A percentile compares a stretch with the other conserved stretches of the same genome.
phyloP scores from a whole-genome alignment of 306 rosid species.

The Prunus campanulata region DNA sequence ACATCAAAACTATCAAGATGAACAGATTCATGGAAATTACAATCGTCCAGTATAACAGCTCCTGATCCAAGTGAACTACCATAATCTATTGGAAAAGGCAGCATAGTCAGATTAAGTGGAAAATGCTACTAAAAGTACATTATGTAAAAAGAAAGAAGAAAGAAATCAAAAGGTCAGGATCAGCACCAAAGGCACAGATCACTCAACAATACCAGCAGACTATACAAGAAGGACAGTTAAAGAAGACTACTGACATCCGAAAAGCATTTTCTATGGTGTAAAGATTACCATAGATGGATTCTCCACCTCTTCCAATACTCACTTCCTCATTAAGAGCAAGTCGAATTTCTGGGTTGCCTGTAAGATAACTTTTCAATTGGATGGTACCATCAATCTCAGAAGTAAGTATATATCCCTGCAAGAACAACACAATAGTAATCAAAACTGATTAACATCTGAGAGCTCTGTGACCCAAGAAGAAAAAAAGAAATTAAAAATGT shows the following conservation, averaged over 20 bases:
- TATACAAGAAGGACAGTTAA: background rate
- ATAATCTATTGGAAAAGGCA: conserved; percentile 55
- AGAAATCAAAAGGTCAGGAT: background rate
- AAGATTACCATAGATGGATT: conserved; percentile 40
- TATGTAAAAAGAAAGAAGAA: background rate
- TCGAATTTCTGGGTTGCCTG: conserved; percentile 92
- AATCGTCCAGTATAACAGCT: conserved; percentile 78
- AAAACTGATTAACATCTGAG: background rate
- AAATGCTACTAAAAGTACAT: background rate
- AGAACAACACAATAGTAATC: conserved; percentile 24
- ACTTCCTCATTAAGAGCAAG: conserved; percentile 89
- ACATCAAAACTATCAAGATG: conserved; percentile 75
- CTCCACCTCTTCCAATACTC: conserved; percentile 75
- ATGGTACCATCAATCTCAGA: conserved; percentile 98
- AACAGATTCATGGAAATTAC: conserved; percentile 96
- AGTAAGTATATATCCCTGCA: conserved; percentile 86
- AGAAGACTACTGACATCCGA: background rate
- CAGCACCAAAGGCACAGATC: background rate
- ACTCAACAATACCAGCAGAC: background rate
- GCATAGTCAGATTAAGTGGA: conserved; percentile 15
- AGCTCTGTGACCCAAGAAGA: background rate
- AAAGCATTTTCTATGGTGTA: background rate
- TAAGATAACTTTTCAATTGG: conserved; percentile 96
- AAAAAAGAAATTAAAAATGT: background rate
- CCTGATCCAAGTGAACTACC: conserved; percentile 62